Evolutionary conservation across 225 moss, liverwort and hornwort species (phyloP).

Genomic region (Polytrichum commune): DNA sequence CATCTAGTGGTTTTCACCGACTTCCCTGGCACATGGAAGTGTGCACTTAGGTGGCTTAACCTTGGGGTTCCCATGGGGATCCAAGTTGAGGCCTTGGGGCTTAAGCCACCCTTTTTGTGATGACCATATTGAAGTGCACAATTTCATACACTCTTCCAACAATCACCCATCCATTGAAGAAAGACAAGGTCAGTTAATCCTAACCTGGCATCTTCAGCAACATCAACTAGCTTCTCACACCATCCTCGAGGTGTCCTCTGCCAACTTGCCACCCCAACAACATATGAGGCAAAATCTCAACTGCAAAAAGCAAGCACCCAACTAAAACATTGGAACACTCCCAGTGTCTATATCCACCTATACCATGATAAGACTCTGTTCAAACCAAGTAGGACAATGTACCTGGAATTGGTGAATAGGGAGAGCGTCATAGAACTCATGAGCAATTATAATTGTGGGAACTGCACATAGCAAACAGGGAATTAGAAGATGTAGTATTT

Average conservation of each 20-base stretch:
- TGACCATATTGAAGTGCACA: no score
- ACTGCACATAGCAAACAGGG: slow-evolving; percentile 45
- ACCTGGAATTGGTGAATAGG: slow-evolving; percentile 99
- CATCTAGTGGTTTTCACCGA: no score
- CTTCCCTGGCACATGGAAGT: no score
- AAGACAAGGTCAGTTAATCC: background rate
- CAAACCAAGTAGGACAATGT: slow-evolving; percentile 5
- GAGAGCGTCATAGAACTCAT: slow-evolving; percentile 96
- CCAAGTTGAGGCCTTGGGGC: no score
- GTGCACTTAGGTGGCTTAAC: no score
- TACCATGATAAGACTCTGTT: background rate
- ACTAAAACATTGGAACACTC: no score
- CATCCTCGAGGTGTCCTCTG: slow-evolving; percentile 90
- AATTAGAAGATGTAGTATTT: no score
- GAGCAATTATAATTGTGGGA: slow-evolving; percentile 83
- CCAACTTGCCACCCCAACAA: slow-evolving; percentile 9
- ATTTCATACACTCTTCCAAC: background rate
- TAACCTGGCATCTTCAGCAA: slow-evolving; percentile 54
- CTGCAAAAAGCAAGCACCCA: no score
- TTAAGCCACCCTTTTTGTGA: no score
- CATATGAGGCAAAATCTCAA: background rate
- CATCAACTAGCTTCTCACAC: slow-evolving; percentile 92
- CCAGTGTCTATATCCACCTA: no score
- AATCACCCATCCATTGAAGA: background rate
- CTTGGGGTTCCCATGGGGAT: no score